phyloP scores from a whole-genome alignment of 2,329 filamentous ascomycete species.

The Claviceps pusilla region DNA sequence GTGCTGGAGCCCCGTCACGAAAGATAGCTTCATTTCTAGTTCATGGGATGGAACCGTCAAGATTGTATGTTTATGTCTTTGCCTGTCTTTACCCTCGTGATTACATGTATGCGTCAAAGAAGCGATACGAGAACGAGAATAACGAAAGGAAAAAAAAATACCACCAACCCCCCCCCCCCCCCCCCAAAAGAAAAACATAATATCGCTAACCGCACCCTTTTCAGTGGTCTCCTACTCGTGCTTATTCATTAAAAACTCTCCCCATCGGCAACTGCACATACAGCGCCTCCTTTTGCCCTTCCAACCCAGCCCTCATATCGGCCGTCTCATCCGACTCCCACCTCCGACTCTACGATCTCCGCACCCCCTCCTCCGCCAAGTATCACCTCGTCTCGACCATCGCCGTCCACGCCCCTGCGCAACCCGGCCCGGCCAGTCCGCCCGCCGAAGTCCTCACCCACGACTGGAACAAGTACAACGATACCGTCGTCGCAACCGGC shows the following conservation, averaged over 20 bases:
- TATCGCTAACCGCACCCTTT: neutral
- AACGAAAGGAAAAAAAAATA: no score
- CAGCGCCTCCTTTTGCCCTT: slow-evolving; percentile 77
- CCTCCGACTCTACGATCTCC: slow-evolving; percentile 79
- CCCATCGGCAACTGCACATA: slow-evolving; percentile 92
- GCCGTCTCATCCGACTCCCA: slow-evolving; percentile 81
- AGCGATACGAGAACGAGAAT: no score
- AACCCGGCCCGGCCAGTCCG: slow-evolving; percentile 25
- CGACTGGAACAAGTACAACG: slow-evolving; percentile 97
- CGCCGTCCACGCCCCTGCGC: slow-evolving; percentile 58
- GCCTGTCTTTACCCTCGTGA: neutral
- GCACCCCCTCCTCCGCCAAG: slow-evolving; percentile 68
- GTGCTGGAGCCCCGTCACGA: slow-evolving; percentile 80
- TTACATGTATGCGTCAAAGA: neutral
- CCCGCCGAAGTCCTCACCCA: slow-evolving; percentile 81
- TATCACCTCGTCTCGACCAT: slow-evolving; percentile 77
- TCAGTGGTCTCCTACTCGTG: slow-evolving; percentile 70
- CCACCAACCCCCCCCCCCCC: no score
- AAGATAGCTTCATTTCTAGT: slow-evolving; percentile 78
- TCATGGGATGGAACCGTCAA: slow-evolving; percentile 97
- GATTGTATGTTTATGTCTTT: slow-evolving; percentile 36
- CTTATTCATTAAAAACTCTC: slow-evolving; percentile 64
- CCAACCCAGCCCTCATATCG: slow-evolving; percentile 71
- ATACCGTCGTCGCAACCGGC: slow-evolving; percentile 69
- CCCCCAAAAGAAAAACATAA: neutral